Evolutionary conservation across 176 grass and related monocot species (phyloP).

Genomic region (Avena atlantica): DNA sequence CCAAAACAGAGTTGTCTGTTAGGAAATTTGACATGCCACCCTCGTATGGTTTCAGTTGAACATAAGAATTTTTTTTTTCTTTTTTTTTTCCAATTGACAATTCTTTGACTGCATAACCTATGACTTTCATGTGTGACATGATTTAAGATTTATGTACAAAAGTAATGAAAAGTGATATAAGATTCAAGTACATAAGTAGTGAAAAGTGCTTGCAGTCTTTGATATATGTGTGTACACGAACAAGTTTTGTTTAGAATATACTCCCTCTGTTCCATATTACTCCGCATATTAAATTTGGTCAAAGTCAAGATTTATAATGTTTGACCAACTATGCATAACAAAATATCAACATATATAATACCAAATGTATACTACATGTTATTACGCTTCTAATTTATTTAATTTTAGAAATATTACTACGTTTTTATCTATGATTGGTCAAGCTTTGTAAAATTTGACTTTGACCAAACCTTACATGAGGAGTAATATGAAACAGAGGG

Average conservation of each 20-base stretch:
- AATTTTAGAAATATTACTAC: too few relatives aligned
- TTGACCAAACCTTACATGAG: too few relatives aligned
- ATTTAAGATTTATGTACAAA: not conserved
- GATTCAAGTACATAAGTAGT: not conserved
- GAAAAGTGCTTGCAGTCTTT: not conserved
- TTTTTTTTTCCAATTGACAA: not conserved
- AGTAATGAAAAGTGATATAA: not conserved
- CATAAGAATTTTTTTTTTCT: not conserved
- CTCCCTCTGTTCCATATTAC: too few relatives aligned
- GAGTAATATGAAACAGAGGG: too few relatives aligned
- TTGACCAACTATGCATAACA: too few relatives aligned
- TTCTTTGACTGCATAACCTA: constrained; percentile 18
- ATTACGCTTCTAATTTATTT: too few relatives aligned
- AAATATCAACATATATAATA: too few relatives aligned
- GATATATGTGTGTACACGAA: not conserved
- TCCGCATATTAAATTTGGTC: too few relatives aligned
- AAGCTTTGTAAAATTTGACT: too few relatives aligned
- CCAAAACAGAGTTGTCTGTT: not conserved
- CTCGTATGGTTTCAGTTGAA: constrained; percentile 5
- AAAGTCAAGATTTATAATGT: too few relatives aligned
- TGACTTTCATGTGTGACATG: constrained; percentile 26
- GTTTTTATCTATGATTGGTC: too few relatives aligned
- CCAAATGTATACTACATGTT: too few relatives aligned
- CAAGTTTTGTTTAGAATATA: not conserved
- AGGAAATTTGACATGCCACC: not conserved